Evolutionary conservation across 2,329 filamentous ascomycete species (phyloP), one percentile per base, ranked within the genome.

Genomic region (Colletotrichum brevisporum): DNA sequence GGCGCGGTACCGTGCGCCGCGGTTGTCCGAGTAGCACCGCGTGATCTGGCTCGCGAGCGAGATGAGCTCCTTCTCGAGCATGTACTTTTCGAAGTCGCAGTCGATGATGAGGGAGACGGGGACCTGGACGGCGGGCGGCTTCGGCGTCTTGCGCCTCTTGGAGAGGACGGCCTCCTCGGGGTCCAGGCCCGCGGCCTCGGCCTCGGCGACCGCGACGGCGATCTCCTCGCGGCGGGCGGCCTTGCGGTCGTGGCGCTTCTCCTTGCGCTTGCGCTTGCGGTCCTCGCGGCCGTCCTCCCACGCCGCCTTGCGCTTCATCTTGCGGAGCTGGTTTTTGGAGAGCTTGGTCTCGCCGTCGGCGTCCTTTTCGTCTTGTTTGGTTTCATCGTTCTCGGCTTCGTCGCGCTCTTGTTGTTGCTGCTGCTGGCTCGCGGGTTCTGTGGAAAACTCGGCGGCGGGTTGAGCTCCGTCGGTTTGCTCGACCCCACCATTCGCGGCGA

Each of bases 21-120:
- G 89, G 80, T 98, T 98, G 76, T 97, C 94, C 21, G 94, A 94
- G 81, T 99, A 99, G 67, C 89, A 92, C 65, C 96, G 86, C 9
- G 94, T 97, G 71, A 99, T 86, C 80, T 99, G 96, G 66, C 90
- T 89, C 1, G 89, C 89, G 13, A 99, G 86, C 5, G 94, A 97
- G 63, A 95, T 90, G 36, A 93, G 85, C 81, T 99, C 96, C 74
- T 92, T 92, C 45, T 95, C 92, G 58, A 86, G 86, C 96, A 99
- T 99, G 76, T 95, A 88, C 50, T 92, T 85, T 78, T 99, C 95
- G 78, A 97, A 99, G 73, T 93, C 90, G 81, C 95, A 98, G 82
- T 99, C 96, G 71, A 99, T 83, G 68, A 99, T 85, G 73, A 99
- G 83, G 0, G 93, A 89, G 24, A 98, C 83, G 2, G 95, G 94